phyloP scores from a whole-genome alignment of 495 filamentous ascomycete species.

The Astrocystis sublimbata region DNA sequence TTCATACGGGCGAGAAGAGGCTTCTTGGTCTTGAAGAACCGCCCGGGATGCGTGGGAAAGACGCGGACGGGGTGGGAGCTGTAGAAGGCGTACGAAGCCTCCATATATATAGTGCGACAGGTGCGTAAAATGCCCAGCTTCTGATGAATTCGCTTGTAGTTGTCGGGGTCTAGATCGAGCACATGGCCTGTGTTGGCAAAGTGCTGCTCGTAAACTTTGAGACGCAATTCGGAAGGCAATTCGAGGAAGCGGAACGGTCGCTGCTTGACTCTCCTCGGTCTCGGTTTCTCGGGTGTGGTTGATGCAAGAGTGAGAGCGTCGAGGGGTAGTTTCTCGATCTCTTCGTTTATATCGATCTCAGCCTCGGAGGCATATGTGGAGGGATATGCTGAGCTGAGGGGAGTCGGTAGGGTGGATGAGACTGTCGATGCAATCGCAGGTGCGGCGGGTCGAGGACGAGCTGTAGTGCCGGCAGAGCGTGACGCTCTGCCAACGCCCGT shows the following conservation, averaged over 20 bases:
- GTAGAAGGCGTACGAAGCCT: constrained; percentile 76
- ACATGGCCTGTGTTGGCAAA: constrained; percentile 55
- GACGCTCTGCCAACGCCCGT: constrained; percentile 30
- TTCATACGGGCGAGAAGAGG: constrained; percentile 68
- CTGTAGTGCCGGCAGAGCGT: constrained; percentile 25
- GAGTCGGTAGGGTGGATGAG: constrained; percentile 34
- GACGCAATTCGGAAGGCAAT: constrained; percentile 74
- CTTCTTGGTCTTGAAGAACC: constrained; percentile 61
- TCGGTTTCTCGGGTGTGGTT: constrained; percentile 18
- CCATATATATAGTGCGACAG: constrained; percentile 65
- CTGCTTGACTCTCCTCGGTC: constrained; percentile 27
- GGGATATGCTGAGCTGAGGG: constrained; percentile 41
- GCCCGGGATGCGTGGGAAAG: constrained; percentile 71
- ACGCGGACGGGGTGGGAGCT: constrained; percentile 73
- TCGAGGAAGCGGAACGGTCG: constrained; percentile 71
- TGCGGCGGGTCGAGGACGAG: constrained; percentile 31
- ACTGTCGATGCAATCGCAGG: constrained; percentile 17
- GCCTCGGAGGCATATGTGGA: constrained; percentile 48
- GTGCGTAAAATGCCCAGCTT: constrained; percentile 62
- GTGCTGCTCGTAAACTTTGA: constrained; percentile 65
- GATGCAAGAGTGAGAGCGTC: constrained; percentile 33
- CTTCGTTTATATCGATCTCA: constrained; percentile 37
- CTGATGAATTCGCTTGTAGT: constrained; percentile 58
- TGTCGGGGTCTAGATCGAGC: constrained; percentile 70
- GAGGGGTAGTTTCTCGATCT: constrained; percentile 33